These are phyloP conservation scores for Spathaspora sp. DNA, from an alignment of 805 yeast species.

Conservation along the genomic window DNA sequence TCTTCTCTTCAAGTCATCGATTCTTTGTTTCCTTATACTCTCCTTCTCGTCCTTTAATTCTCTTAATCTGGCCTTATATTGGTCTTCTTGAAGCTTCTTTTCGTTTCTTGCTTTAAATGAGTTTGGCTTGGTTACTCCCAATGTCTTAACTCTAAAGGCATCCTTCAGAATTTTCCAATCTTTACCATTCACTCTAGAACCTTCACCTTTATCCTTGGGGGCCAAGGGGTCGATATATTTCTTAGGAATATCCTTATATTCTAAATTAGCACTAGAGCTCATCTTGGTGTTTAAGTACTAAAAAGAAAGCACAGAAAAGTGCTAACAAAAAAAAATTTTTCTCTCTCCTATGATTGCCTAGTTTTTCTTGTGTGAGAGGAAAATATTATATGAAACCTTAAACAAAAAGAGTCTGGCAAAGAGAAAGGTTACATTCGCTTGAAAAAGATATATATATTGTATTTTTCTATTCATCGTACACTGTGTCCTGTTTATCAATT, in stretches of 20 bases:
- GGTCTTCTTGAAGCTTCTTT: conserved; percentile 61
- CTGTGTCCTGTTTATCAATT: conserved; percentile 19
- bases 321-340: neutral
- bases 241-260: conserved; percentile 31
- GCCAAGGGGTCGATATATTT: conserved; percentile 31
- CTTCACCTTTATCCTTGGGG: conserved; percentile 39
- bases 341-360: neutral
- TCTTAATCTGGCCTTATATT: conserved; percentile 63
- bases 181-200: conserved; percentile 60
- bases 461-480: conserved; percentile 11
- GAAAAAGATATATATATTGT: neutral
- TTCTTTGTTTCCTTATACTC: conserved; percentile 48
- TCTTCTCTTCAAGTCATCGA: conserved; percentile 63
- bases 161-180: conserved; percentile 67
- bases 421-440: too few species aligned
- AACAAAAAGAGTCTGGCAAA: neutral
- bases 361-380: too few species aligned
- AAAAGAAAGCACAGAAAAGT: neutral
- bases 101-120: conserved; percentile 67
- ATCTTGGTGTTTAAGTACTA: conserved; percentile 11
- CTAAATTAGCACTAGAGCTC: conserved; percentile 28
- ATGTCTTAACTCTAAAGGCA: conserved; percentile 61
- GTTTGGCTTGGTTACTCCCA: conserved; percentile 48
- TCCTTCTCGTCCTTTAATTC: conserved; percentile 79
- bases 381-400: neutral